Percentiles rank a stretch among this genome's conserved stretches.
phyloP scores from a whole-genome alignment of 2,329 filamentous ascomycete species.

The Alternaria gaisen region DNA sequence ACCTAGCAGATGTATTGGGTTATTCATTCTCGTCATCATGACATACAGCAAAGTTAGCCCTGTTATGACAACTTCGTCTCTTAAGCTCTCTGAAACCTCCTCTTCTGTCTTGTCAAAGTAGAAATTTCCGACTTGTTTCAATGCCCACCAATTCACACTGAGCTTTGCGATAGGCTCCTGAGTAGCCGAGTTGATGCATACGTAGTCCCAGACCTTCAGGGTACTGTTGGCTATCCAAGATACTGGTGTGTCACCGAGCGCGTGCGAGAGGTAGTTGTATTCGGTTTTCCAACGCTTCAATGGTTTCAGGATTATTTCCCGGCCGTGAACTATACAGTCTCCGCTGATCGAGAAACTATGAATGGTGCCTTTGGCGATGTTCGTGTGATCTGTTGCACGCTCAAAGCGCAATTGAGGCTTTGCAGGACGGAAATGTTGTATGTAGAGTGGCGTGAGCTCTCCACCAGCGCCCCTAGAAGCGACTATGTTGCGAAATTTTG shows the following conservation, averaged over 20 bases:
- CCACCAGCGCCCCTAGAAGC: constrained; percentile 18
- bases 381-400: constrained; percentile 2
- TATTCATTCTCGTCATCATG: constrained; percentile 31
- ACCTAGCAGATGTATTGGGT: constrained; percentile 27
- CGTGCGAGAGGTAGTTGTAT: constrained; percentile 33
- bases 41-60: constrained; percentile 31
- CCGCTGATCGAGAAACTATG: constrained; percentile 26
- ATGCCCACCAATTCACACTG: constrained; percentile 25
- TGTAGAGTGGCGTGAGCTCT: constrained; percentile 24
- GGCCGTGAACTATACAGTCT: constrained; percentile 25
- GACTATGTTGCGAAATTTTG: constrained; percentile 30
- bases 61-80: constrained; percentile 30
- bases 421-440: constrained; percentile 28
- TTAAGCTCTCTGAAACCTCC: constrained; percentile 15
- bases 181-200: constrained; percentile 25
- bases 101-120: constrained; percentile 22
- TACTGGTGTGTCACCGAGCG: constrained; percentile 12
- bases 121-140: constrained; percentile 32
- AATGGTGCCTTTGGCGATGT: constrained; percentile 26
- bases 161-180: constrained; percentile 32
- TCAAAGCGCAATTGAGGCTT: constrained; percentile 31
- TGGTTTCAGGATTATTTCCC: constrained; percentile 25
- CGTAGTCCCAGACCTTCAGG: constrained; percentile 31
- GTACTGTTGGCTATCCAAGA: constrained; percentile 26
- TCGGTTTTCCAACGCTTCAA: constrained; percentile 30